Conservation (phyloP, 1,139 yeast genomes). For the Geotrichum citri-aurantii region DNA sequence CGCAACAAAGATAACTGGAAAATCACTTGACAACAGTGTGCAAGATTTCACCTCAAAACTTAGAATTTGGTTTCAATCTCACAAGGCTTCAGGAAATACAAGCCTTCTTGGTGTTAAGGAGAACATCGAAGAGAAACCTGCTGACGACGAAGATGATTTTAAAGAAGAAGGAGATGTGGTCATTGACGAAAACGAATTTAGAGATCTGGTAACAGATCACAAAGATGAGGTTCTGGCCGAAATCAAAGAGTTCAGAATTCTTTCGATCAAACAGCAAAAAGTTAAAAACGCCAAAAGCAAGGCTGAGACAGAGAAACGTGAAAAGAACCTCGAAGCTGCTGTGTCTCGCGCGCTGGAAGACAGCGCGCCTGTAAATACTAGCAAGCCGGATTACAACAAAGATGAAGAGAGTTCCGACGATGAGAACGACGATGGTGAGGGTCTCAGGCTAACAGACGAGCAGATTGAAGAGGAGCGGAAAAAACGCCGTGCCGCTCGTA, state of each 20-base stretch:
- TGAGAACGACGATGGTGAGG: constrained; percentile 6
- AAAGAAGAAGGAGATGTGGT: constrained; percentile 29
- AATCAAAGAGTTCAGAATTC: constrained; percentile 33
- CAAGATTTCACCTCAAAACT: constrained; percentile 13
- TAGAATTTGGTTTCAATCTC: constrained; percentile 13
- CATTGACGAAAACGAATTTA: constrained; percentile 25
- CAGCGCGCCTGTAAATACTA: neutral
- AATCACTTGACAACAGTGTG: constrained; percentile 13
- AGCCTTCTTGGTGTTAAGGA: constrained; percentile 14
- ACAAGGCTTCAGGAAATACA: constrained; percentile 14
- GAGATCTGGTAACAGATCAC: constrained; percentile 15
- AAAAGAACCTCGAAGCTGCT: constrained; percentile 20
- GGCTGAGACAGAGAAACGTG: constrained; percentile 23
- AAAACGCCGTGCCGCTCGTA: constrained; percentile 19
- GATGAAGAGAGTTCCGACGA: constrained; percentile 9
- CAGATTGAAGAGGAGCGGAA: constrained; percentile 21
- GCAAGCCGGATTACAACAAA: neutral
- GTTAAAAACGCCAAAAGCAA: constrained; percentile 24
- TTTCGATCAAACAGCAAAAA: constrained; percentile 28
- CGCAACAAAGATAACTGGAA: constrained; percentile 15
- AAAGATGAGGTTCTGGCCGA: constrained; percentile 14
- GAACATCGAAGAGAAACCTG: constrained; percentile 7
- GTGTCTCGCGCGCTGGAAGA: constrained; percentile 21
- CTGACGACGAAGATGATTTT: constrained; percentile 5
- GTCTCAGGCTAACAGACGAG: constrained; percentile 20